Evolutionary conservation across 371 early-diverging fungal species (phyloP), one percentile per base, ranked within the genome.

Genomic region (Funneliformis caledonium): DNA sequence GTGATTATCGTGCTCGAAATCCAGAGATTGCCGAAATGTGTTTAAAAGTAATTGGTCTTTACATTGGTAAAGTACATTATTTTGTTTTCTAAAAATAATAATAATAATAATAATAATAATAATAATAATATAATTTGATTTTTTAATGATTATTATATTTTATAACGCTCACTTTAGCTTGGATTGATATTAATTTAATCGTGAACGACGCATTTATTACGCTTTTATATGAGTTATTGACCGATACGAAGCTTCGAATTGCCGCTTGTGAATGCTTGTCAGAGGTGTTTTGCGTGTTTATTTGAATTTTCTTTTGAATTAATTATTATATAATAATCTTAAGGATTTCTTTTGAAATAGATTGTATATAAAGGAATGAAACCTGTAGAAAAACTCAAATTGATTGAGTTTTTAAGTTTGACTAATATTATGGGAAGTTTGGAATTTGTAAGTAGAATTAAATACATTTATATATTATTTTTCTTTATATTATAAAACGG

Each of bases 101-200:
- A 26, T 26, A 26, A 26, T 26, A 26, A 26, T 26, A 26, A 26
- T 26, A 26, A 26, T 26, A 26, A 26, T 26, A 26, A 26, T 26
- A 26, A 26, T 26, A 26, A 26, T 26, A 26, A 26, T 26, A 26
- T 26, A 26, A 26, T 26, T 26, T 26, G 26, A 26, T 26, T 26
- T 47, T 47, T 26, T 48, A 48, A 48, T 70, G 61, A 48, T 42
- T 26, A 26, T 26, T 26, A 26, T 26, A 26, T 26, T 26, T 47
- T 47, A 19, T 12, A 8, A 52, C 50, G n/a, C 31, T 79, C 14
- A 22, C 33, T 76, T 61, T 48, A 87, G 92, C 94, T 12, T 98
- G 98, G 98, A 95, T 97, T 84, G 97, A 97, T 85, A 97, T 97
- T 77, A 92, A 92, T 11, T 89, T 97, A 42, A 91, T 98, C 60